Evolutionary conservation across 371 early-diverging fungal genomes (phyloP).

Genomic region (Mortierella sp.): DNA sequence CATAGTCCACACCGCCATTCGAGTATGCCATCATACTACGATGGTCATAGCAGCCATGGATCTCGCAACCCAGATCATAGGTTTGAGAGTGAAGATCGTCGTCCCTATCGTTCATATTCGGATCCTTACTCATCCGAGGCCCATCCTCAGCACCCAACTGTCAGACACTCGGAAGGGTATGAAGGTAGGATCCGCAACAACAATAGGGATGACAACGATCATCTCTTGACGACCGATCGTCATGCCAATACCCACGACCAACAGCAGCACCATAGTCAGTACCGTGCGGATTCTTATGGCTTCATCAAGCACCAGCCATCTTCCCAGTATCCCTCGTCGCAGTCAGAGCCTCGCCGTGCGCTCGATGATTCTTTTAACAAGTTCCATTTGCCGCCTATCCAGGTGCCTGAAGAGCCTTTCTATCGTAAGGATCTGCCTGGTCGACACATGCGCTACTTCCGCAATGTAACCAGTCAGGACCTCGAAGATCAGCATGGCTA

Average conservation of each 20-base stretch:
- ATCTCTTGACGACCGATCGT: constrained; percentile 33
- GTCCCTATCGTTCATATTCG: constrained; percentile 13
- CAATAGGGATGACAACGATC: constrained; percentile 49
- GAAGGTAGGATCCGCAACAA: constrained; percentile 43
- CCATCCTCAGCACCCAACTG: constrained; percentile 10
- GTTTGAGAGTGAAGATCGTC: constrained; percentile 20
- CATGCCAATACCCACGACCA: constrained; percentile 36
- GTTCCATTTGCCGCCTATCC: constrained; percentile 45
- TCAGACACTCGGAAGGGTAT: constrained; percentile 44
- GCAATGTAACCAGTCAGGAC: constrained; percentile 50
- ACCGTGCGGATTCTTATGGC: constrained; percentile 27
- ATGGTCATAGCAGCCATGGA: constrained; percentile 3
- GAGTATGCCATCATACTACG: constrained; percentile 1
- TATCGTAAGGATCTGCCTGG: constrained; percentile 49
- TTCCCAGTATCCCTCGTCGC: neutral
- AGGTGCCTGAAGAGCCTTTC: constrained; percentile 49
- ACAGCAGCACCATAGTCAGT: constrained; percentile 38
- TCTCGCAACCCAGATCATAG: no score
- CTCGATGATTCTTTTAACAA: constrained; percentile 21
- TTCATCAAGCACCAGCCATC: constrained; percentile 23
- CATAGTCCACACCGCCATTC: constrained; percentile 11
- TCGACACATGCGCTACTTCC: constrained; percentile 54
- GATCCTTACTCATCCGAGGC: constrained; percentile 7
- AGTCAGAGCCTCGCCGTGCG: neutral
- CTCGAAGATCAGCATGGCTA: constrained; percentile 39